A percentile compares a stretch with the other conserved stretches of the same genome.
These are phyloP conservation scores for Corrigiola litoralis DNA, from an alignment of 179 eudicot species.

Conservation along the genomic window DNA sequence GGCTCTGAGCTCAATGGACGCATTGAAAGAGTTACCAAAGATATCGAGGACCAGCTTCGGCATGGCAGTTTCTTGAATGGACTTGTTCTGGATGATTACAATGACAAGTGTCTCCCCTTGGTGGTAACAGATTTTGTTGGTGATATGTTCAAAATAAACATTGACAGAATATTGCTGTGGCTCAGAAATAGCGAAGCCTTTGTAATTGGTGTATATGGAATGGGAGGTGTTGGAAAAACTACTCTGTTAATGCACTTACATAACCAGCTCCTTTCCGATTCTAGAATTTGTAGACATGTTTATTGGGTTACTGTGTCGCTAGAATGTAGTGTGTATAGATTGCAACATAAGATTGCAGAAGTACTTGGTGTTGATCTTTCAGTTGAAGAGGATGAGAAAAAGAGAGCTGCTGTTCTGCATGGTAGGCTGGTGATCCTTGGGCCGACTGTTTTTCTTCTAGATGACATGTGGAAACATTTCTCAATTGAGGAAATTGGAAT, in stretches of 20 bases:
- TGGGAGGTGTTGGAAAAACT: slow-evolving; percentile 16
- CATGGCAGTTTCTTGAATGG: slow-evolving; percentile 9
- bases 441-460: not conserved
- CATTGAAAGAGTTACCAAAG: slow-evolving; percentile 5
- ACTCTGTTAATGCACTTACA: slow-evolving; percentile 8
- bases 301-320: slow-evolving; percentile 15
- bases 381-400: slow-evolving; percentile 10
- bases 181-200: not conserved
- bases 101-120: not conserved
- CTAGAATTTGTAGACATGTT: not conserved
- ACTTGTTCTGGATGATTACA: slow-evolving; percentile 3
- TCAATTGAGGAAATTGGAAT: slow-evolving; percentile 2
- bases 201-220: slow-evolving; percentile 10
- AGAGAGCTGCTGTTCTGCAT: slow-evolving; percentile 11
- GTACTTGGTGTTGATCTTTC: not conserved
- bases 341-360: slow-evolving; percentile 9
- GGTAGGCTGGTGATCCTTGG: not conserved
- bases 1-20: not conserved
- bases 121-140: not conserved
- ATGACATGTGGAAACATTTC: slow-evolving; percentile 18
- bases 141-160: slow-evolving; percentile 1
- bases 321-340: not conserved
- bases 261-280: not conserved
- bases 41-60: slow-evolving; percentile 6
- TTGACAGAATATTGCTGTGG: slow-evolving; percentile 11